These are phyloP conservation scores for Russula brevipes DNA, from an alignment of 768 basidiomycete genomes.

Conservation along the genomic window DNA sequence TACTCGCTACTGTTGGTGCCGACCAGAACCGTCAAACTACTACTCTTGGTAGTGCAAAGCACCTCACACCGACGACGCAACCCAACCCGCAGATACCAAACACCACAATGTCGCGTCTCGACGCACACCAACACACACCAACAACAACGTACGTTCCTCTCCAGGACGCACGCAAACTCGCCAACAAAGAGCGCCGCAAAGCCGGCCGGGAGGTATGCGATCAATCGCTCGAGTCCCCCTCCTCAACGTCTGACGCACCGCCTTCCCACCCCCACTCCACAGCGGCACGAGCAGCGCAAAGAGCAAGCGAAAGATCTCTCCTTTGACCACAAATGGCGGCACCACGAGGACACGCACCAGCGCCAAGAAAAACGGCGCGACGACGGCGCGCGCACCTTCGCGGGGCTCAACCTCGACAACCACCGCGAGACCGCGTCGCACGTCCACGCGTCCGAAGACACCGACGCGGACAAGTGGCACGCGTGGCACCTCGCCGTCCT, in stretches of 20 bases:
- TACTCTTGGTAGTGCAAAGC: background rate
- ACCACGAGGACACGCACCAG: background rate
- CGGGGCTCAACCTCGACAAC: constrained; percentile 7
- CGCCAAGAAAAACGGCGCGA: constrained; percentile 3
- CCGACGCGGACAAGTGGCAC: background rate
- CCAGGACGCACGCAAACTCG: background rate
- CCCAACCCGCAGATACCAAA: background rate
- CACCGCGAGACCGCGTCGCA: background rate
- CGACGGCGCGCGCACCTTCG: background rate
- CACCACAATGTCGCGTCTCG: constrained; percentile 7
- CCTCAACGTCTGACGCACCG: background rate
- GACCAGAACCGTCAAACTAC: background rate
- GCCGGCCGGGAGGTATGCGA: constrained; percentile 16
- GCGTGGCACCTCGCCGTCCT: no score
- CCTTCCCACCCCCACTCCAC: background rate
- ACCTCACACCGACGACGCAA: background rate
- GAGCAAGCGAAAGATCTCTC: background rate
- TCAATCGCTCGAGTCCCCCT: no score
- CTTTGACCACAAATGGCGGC: background rate
- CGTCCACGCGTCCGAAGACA: background rate
- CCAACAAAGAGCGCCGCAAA: constrained; percentile 15
- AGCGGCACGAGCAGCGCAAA: constrained; percentile 21
- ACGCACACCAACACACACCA: background rate
- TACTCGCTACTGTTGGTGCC: background rate
- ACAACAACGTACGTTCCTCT: background rate